Evolutionary conservation across 257 asterid genomes (phyloP).

Genomic region (Echites panduratus): DNA sequence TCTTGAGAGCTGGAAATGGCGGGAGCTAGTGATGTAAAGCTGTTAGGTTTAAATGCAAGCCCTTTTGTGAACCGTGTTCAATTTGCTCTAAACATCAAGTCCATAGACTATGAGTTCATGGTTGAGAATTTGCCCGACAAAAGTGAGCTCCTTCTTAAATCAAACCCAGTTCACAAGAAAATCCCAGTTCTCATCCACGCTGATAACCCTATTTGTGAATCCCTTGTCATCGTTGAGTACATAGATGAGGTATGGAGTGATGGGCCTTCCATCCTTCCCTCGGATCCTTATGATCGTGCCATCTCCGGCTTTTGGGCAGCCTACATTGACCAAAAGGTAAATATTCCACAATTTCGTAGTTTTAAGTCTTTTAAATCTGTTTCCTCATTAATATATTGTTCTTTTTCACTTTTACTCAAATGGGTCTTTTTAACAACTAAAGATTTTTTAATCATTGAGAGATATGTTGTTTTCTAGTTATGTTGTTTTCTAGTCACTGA

Average conservation of each 20-base stretch:
- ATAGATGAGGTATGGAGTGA: slow-evolving; percentile 34
- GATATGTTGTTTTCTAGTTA: no score
- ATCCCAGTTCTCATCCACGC: slow-evolving; percentile 47
- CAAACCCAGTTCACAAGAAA: slow-evolving; percentile 51
- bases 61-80: slow-evolving; percentile 38
- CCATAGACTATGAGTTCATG: slow-evolving; percentile 37
- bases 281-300: slow-evolving; percentile 39
- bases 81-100: slow-evolving; percentile 46
- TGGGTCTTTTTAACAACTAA: no score
- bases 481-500: no score
- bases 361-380: no score
- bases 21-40: slow-evolving; percentile 29
- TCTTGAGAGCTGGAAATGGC: slow-evolving; percentile 28
- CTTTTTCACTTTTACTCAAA: no score
- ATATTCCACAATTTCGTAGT: no score
- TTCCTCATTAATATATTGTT: no score
- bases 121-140: slow-evolving; percentile 20
- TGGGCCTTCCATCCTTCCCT: slow-evolving; percentile 35
- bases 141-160: slow-evolving; percentile 36
- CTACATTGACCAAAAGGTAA: slow-evolving; percentile 46
- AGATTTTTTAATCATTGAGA: no score
- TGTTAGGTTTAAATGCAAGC: slow-evolving; percentile 35
- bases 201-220: slow-evolving; percentile 36
- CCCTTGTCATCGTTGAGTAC: slow-evolving; percentile 43
- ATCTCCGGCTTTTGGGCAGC: slow-evolving; percentile 52